phyloP scores from a whole-genome alignment of 2,329 filamentous ascomycete species.

The Capronia americana region DNA sequence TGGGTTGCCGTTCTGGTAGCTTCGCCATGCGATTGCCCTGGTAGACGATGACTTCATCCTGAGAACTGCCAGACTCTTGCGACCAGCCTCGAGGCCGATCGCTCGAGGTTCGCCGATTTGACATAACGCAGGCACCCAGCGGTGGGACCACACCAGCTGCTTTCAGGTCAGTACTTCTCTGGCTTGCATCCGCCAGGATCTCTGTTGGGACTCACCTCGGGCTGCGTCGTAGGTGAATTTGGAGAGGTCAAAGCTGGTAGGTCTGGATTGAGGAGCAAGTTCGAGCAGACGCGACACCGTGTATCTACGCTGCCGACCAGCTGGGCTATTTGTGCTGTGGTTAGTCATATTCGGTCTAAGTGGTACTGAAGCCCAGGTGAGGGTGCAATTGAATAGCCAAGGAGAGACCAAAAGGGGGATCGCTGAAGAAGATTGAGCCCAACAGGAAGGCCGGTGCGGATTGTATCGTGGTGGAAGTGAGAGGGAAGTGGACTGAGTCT shows the following conservation, averaged over 20 bases:
- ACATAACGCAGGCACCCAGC: constrained; percentile 38
- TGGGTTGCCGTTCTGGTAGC: constrained; percentile 42
- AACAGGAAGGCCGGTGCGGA: constrained; percentile 21
- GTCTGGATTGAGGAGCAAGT: constrained; percentile 32
- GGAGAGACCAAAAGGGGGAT: constrained; percentile 32
- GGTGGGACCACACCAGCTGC: constrained; percentile 40
- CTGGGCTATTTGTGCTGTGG: constrained; percentile 34
- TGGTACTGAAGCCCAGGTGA: constrained; percentile 22
- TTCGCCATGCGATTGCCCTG: constrained; percentile 30
- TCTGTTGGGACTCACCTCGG: constrained; percentile 33
- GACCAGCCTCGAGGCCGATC: constrained; percentile 36
- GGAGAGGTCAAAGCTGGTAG: constrained; percentile 37
- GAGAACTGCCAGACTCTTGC: constrained; percentile 33
- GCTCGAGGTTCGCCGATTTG: constrained; percentile 32
- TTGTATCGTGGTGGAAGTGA: background rate
- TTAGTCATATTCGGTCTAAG: constrained; percentile 36
- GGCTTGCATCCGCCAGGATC: background rate
- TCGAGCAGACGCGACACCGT: constrained; percentile 36
- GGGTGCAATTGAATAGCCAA: constrained; percentile 28
- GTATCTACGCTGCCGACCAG: constrained; percentile 32
- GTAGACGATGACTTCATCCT: constrained; percentile 34
- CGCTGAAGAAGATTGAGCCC: constrained; percentile 18
- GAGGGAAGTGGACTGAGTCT: constrained; percentile 2
- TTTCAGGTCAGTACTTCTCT: constrained; percentile 23
- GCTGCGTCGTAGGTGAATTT: constrained; percentile 41